Conservation (phyloP, 345 rosid species). For the Laguncularia racemosa region DNA sequence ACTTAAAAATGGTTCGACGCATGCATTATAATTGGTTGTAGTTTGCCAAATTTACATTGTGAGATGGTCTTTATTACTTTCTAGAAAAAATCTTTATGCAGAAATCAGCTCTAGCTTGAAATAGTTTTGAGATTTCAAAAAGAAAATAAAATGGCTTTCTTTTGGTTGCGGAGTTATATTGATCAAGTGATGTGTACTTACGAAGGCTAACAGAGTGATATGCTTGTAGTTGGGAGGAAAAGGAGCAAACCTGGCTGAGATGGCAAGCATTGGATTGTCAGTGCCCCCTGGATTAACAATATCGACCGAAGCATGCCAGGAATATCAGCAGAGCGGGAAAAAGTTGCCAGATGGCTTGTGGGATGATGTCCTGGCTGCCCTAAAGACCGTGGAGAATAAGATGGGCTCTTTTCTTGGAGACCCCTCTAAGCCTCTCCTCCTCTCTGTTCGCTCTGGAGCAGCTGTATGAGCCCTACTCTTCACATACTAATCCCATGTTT, state of each 20-base stretch:
- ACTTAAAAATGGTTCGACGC: too few relatives aligned
- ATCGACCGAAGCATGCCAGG: constrained; percentile 90
- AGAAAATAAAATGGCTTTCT: background rate
- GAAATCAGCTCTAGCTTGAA: too few relatives aligned
- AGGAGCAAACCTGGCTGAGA: constrained; percentile 96
- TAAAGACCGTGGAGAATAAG: constrained; percentile 48
- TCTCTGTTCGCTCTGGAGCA: constrained; percentile 97
- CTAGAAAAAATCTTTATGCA: too few relatives aligned
- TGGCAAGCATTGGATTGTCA: constrained; percentile 91
- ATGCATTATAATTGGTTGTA: too few relatives aligned
- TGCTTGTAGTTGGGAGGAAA: constrained; percentile 79
- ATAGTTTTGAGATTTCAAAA: too few relatives aligned
- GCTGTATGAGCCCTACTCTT: constrained; percentile 49
- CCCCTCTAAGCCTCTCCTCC: constrained; percentile 78
- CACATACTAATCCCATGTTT: too few relatives aligned
- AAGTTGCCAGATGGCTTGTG: constrained; percentile 60
- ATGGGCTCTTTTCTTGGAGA: constrained; percentile 82
- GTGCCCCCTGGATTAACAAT: constrained; percentile 95
- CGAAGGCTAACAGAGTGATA: background rate
- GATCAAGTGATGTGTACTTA: background rate
- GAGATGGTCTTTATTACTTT: too few relatives aligned
- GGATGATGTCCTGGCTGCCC: constrained; percentile 68
- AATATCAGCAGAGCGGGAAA: constrained; percentile 60
- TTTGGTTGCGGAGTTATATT: background rate
- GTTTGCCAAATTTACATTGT: too few relatives aligned